Base-by-base conservation (phyloP, 169 alveolate species). In the Theileria orientalis region DNA sequence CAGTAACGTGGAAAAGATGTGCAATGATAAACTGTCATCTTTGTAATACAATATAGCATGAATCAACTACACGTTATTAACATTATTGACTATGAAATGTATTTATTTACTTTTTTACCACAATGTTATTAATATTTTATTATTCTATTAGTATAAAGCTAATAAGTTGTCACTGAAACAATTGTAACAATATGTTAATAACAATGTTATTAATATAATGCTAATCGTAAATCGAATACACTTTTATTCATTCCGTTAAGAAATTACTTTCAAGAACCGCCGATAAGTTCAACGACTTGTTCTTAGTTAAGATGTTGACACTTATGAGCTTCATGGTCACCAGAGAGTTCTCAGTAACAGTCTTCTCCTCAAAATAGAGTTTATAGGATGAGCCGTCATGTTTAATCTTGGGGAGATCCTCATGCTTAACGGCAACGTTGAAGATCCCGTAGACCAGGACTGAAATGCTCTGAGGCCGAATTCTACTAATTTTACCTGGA, bases 371-470 rank as follows among this genome's bases (percentile, higher is more conserved):
- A 64, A 25, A 32, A 1, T 19, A 1, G 16, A 46, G 21, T 35
- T 46, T 64, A 64, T 64, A 64, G 16, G n/a, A 29, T 8, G 5
- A 19, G 41, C 35, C 35, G n/a, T 64, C 74, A 29, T 64, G 59
- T 44, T 32, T 64, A 46, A 46, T 49, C 19, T 64, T 35, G n/a
- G 56, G 40, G 13, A 64, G 68, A 14, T 78, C 80, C 23, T 16
- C 83, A 25, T 74, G 14, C 32, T 74, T 73, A 0, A 61, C 76
- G 32, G 86, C 44, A 11, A 63, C 86, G 19, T 74, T 74, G 42
- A 78, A 78, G 23, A 78, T 61, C 32, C 86, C 86, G 44, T 78
- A 78, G 0, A 71, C 71, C 29, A 78, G 80, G 49, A 78, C 64
- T 51, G 86, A 78, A 27, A 67, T 74, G 46, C 86, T 78, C 16